phyloP scores from a whole-genome alignment of 768 basidiomycete species.

The Boletus pseudopeckii region DNA sequence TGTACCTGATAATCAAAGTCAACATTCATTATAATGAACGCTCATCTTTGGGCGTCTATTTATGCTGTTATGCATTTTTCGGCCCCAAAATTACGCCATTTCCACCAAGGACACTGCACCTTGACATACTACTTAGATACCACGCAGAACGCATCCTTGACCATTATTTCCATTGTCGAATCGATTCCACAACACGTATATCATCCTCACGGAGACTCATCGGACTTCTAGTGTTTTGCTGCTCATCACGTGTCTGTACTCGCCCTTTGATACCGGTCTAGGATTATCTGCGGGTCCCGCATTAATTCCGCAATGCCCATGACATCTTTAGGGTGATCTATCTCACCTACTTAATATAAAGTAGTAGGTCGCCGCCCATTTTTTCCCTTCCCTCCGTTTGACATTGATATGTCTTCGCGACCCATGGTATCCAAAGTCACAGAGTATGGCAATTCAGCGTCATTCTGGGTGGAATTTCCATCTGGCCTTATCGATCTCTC shows the following conservation, averaged over 20 bases:
- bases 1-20: conserved; percentile 43
- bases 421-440: conserved; percentile 43
- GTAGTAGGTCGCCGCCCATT: conserved; percentile 1
- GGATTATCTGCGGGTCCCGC: conserved; percentile 2
- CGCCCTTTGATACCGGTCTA: conserved; percentile 10
- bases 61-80: conserved; percentile 9
- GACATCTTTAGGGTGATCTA: not conserved
- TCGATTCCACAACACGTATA: conserved; percentile 14
- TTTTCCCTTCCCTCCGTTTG: not conserved
- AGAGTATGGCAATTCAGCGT: conserved; percentile 52
- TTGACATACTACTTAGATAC: conserved; percentile 18
- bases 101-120: not conserved
- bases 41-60: conserved; percentile 1
- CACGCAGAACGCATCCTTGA: conserved; percentile 7
- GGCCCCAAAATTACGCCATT: conserved; percentile 1
- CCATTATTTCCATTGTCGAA: conserved; percentile 9
- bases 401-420: conserved; percentile 39
- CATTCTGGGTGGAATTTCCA: conserved; percentile 71
- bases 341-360: not conserved
- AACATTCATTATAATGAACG: conserved; percentile 23
- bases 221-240: conserved; percentile 7
- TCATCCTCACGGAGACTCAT: conserved; percentile 16
- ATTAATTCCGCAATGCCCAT: not conserved
- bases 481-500: conserved; percentile 61
- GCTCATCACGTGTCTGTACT: conserved; percentile 8